These are phyloP conservation scores for Podospora appendiculata DNA, from an alignment of 495 filamentous ascomycete species.

Conservation along the genomic window DNA sequence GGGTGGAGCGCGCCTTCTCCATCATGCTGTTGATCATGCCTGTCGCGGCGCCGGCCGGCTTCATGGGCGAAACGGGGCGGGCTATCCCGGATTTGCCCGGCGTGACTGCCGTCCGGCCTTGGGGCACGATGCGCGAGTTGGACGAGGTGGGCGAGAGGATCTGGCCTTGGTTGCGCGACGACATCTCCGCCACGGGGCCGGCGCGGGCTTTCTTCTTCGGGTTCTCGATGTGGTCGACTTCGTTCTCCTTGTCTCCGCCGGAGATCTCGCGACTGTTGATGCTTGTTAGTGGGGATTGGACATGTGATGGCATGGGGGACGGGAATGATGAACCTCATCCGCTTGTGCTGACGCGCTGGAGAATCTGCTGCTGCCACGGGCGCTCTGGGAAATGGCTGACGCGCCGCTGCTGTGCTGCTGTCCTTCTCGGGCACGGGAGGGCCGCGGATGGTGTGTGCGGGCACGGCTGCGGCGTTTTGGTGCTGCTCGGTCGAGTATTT, in stretches of 20 bases:
- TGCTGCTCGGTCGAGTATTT: constrained; percentile 24
- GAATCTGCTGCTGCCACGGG: constrained; percentile 1
- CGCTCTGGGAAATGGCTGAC: constrained; percentile 6
- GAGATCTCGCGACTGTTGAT: constrained; percentile 52
- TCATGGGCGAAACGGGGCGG: constrained; percentile 35
- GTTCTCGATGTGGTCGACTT: constrained; percentile 42
- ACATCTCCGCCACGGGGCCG: constrained; percentile 10
- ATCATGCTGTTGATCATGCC: constrained; percentile 51
- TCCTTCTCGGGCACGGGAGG: constrained; percentile 32
- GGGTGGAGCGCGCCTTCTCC: constrained; percentile 44
- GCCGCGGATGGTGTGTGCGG: background rate
- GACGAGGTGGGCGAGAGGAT: constrained; percentile 76
- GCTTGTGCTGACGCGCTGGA: constrained; percentile 42
- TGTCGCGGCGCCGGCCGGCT: constrained; percentile 16
- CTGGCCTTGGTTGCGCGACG: constrained; percentile 29
- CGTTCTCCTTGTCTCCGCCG: constrained; percentile 75
- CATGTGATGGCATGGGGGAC: background rate
- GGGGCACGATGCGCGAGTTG: constrained; percentile 61
- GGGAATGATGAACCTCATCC: constrained; percentile 49
- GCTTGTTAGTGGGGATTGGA: constrained; percentile 9
- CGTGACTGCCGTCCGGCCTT: constrained; percentile 15
- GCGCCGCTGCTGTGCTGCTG: background rate
- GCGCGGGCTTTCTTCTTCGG: constrained; percentile 36
- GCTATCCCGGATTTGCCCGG: constrained; percentile 29
- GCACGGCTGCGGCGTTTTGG: background rate